phyloP scores from a whole-genome alignment of 2,329 filamentous ascomycete genomes.

The Tolypocladium cylindrosporum region DNA sequence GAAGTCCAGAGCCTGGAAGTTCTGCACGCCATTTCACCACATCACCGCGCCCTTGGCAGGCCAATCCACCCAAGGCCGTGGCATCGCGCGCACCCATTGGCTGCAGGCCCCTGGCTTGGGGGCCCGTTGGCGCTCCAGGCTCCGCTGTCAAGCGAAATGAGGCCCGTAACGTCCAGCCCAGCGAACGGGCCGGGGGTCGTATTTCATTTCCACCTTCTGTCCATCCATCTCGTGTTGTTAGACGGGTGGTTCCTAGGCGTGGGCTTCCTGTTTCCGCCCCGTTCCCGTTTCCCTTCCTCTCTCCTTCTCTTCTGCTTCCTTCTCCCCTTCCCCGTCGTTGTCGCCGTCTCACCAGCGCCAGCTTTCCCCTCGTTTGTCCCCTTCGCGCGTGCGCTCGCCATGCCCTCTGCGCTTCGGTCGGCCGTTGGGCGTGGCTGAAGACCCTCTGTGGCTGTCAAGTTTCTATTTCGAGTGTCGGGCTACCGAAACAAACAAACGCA shows the following conservation, averaged over 20 bases:
- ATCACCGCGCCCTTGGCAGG: neutral
- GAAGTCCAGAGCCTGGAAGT: neutral
- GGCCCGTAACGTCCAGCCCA: neutral
- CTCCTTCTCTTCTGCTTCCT: neutral
- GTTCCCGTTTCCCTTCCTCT: neutral
- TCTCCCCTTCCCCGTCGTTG: neutral
- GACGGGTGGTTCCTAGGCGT: neutral
- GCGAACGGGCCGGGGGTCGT: neutral
- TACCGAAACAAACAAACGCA: slow-evolving; percentile 4
- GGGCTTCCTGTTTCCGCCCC: neutral
- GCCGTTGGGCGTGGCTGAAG: slow-evolving; percentile 7
- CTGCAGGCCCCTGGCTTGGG: neutral
- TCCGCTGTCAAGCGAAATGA: slow-evolving; percentile 13
- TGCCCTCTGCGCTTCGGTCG: slow-evolving; percentile 7
- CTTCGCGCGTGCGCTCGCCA: slow-evolving; percentile 7
- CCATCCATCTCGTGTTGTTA: neutral
- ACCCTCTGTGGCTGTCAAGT: neutral
- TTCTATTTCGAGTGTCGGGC: neutral
- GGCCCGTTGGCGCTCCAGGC: neutral
- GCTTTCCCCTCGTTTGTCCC: slow-evolving; percentile 3
- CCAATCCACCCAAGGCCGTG: neutral
- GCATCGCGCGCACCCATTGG: neutral
- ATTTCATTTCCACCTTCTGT: neutral
- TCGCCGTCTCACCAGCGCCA: neutral
- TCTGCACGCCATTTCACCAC: neutral